phyloP scores from a whole-genome alignment of 176 grass and related monocot genomes.

The Oryza nivara region DNA sequence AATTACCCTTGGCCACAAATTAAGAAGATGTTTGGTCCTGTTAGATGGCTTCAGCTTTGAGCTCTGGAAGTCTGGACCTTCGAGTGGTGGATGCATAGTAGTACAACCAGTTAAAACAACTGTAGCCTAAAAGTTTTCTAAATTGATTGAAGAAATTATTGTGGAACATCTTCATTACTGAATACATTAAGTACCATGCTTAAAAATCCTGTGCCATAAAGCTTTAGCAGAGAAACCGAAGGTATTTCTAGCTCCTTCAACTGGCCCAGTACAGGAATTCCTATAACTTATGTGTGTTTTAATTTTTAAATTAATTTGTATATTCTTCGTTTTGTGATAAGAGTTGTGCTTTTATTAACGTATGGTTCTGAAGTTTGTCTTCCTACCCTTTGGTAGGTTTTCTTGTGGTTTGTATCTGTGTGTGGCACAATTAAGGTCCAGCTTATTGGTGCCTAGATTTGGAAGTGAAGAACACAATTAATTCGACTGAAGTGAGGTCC shows the following conservation, averaged over 20 bases:
- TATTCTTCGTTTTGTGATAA: slow-evolving; percentile 7
- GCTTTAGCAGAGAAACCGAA: slow-evolving; percentile 5
- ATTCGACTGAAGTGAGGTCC: neutral
- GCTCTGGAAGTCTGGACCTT: neutral
- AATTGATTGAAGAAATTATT: slow-evolving; percentile 18
- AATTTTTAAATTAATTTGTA: slow-evolving; percentile 21
- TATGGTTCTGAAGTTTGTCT: slow-evolving; percentile 30
- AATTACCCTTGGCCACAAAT: neutral
- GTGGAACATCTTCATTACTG: neutral
- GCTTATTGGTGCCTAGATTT: slow-evolving; percentile 28
- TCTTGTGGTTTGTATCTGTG: slow-evolving; percentile 13
- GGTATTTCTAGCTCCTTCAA: neutral
- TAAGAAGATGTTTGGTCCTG: neutral
- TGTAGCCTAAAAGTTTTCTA: neutral
- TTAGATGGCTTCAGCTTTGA: neutral
- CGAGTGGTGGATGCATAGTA: neutral
- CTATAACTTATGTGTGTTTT: neutral
- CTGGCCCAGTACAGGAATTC: slow-evolving; percentile 2
- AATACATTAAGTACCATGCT: slow-evolving; percentile 3
- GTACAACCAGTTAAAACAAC: neutral
- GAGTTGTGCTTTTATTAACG: slow-evolving; percentile 18
- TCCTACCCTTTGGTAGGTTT: slow-evolving; percentile 19
- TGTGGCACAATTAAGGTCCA: neutral
- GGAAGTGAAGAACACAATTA: slow-evolving; percentile 14
- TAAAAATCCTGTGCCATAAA: neutral